Evolutionary conservation across 257 asterid genomes (phyloP).

Genomic region (Primulina eburnea): DNA sequence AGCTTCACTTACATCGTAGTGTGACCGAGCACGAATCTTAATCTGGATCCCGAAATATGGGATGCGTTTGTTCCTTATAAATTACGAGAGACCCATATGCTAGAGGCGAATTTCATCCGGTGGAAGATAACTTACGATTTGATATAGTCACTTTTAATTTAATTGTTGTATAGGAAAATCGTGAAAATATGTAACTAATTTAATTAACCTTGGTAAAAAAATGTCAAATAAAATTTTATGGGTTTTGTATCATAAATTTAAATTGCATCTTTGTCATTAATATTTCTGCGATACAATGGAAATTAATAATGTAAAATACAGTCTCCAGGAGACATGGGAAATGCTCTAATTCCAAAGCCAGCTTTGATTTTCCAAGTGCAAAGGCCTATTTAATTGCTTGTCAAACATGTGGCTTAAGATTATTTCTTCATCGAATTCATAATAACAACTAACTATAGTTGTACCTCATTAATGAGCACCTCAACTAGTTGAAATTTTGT

Average conservation of each 20-base stretch:
- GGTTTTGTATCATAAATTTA: background rate
- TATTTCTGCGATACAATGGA: background rate
- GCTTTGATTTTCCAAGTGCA: slow-evolving; percentile 47
- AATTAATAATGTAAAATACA: slow-evolving; percentile 27
- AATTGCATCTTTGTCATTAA: slow-evolving; percentile 1
- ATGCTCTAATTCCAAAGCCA: slow-evolving; percentile 57
- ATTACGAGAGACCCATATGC: too few relatives aligned
- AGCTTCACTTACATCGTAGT: background rate
- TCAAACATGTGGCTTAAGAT: slow-evolving; percentile 30
- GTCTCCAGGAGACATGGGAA: slow-evolving; percentile 78
- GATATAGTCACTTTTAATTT: too few relatives aligned
- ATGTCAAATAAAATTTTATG: background rate
- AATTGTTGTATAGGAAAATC: too few relatives aligned
- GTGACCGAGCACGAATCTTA: too few relatives aligned
- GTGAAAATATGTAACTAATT: too few relatives aligned
- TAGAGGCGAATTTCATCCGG: too few relatives aligned
- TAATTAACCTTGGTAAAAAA: background rate
- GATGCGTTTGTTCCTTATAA: background rate
- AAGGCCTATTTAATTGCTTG: slow-evolving; percentile 25
- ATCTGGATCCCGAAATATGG: too few relatives aligned
- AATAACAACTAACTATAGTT: background rate
- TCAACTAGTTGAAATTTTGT: background rate
- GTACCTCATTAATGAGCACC: background rate
- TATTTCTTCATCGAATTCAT: slow-evolving; percentile 41
- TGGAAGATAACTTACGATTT: too few relatives aligned